phyloP scores from a whole-genome alignment of 768 basidiomycete genomes.

The Cyathus striatus region DNA sequence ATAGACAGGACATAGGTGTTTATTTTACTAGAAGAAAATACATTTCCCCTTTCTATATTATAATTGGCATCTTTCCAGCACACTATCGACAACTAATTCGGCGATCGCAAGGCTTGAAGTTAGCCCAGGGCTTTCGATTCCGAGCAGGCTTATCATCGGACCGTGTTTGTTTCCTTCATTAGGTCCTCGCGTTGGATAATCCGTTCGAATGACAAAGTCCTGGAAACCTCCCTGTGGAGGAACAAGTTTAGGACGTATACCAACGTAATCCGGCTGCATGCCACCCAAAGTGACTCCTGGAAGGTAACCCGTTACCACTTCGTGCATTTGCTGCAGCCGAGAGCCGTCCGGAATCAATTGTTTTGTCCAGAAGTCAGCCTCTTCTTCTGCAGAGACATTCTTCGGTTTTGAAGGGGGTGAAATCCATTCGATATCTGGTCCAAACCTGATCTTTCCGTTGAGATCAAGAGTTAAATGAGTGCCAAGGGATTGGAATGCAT shows the following conservation, averaged over 20 bases:
- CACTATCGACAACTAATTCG: slow-evolving; percentile 68
- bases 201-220: slow-evolving; percentile 74
- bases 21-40: neutral
- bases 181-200: slow-evolving; percentile 41
- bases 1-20: slow-evolving; percentile 15
- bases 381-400: slow-evolving; percentile 28
- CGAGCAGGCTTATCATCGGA: slow-evolving; percentile 78
- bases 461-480: slow-evolving; percentile 90
- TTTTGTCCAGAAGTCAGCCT: slow-evolving; percentile 72
- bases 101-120: slow-evolving; percentile 86
- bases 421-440: slow-evolving; percentile 91
- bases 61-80: slow-evolving; percentile 25
- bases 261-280: slow-evolving; percentile 77
- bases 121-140: slow-evolving; percentile 91
- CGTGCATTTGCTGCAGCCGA: slow-evolving; percentile 58
- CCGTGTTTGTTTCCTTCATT: slow-evolving; percentile 19
- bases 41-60: slow-evolving; percentile 1
- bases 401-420: slow-evolving; percentile 38
- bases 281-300: slow-evolving; percentile 56
- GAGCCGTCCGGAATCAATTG: slow-evolving; percentile 63
- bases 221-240: slow-evolving; percentile 71
- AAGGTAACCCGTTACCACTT: slow-evolving; percentile 70
- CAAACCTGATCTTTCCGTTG: slow-evolving; percentile 81
- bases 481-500: slow-evolving; percentile 80
- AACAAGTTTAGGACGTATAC: slow-evolving; percentile 84